Conservation (phyloP, 2,329 filamentous ascomycete species). For the Fusarium oligoseptatum region DNA sequence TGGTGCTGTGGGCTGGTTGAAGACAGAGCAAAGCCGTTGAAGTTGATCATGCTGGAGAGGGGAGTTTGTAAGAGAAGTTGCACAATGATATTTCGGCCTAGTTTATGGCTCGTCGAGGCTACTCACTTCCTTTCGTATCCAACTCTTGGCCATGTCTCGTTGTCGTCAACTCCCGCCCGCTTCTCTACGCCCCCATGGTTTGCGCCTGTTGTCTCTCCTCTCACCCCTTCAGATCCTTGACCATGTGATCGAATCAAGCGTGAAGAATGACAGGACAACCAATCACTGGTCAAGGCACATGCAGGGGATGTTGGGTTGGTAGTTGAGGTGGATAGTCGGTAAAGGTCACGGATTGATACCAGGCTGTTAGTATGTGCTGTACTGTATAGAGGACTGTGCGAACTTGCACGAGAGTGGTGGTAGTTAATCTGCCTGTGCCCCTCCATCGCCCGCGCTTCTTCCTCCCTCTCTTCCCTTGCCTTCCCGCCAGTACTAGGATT, state of each 20-base stretch:
- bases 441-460: conserved; percentile 13
- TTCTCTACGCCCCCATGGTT: conserved; percentile 13
- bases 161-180: background rate
- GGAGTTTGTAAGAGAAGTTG: background rate
- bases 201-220: conserved; percentile 18
- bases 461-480: conserved; percentile 15
- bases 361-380: background rate
- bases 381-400: conserved; percentile 28
- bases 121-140: background rate
- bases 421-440: conserved; percentile 16
- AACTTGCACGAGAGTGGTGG: background rate
- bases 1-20: background rate
- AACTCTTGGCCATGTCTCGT: background rate
- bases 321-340: conserved; percentile 19
- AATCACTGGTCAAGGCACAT: conserved; percentile 19
- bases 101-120: background rate
- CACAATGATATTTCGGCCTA: background rate
- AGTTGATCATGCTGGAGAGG: background rate
- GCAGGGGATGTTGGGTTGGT: conserved; percentile 20
- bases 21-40: background rate
- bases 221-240: conserved; percentile 24
- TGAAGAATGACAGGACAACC: conserved; percentile 16
- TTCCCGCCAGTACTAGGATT: conserved; percentile 18
- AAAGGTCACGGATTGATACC: conserved; percentile 11
- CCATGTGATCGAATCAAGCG: conserved; percentile 16